A percentile compares a stretch with the other conserved stretches of the same genome.
These are phyloP conservation scores for Coniella vitis DNA, from an alignment of 2,329 filamentous ascomycete genomes.

Conservation along the genomic window DNA sequence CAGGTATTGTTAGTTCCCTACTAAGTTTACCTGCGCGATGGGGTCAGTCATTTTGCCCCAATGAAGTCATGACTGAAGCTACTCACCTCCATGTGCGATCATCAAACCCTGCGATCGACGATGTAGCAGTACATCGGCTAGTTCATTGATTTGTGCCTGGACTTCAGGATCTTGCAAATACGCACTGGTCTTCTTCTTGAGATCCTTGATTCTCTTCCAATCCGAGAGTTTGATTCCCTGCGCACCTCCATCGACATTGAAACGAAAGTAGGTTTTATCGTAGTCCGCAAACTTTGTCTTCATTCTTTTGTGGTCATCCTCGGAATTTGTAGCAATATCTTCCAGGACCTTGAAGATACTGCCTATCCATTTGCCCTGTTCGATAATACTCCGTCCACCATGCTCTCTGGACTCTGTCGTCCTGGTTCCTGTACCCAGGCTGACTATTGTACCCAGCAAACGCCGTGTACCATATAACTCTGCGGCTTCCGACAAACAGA, in stretches of 20 bases:
- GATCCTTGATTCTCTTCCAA: conserved; percentile 21
- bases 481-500: conserved; percentile 23
- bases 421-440: conserved; percentile 25
- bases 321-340: conserved; percentile 16
- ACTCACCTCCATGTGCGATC: conserved; percentile 20
- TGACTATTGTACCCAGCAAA: conserved; percentile 24
- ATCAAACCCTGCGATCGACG: conserved; percentile 16
- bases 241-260: conserved; percentile 22
- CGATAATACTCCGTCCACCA: conserved; percentile 3
- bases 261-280: conserved; percentile 23
- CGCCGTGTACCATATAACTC: conserved; percentile 20
- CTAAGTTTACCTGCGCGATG: conserved; percentile 11
- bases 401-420: conserved; percentile 5
- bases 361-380: conserved; percentile 5
- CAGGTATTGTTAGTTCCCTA: conserved; percentile 15
- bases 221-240: conserved; percentile 19
- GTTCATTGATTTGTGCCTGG: conserved; percentile 16
- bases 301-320: conserved; percentile 18
- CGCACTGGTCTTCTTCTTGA: conserved; percentile 19
- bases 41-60: neutral
- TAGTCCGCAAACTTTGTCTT: conserved; percentile 13
- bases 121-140: conserved; percentile 17
- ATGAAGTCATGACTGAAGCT: neutral
- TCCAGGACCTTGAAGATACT: conserved; percentile 1
- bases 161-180: conserved; percentile 19